Base-by-base conservation (phyloP, 768 basidiomycete genomes). In the Phaeolepiota aurea region DNA sequence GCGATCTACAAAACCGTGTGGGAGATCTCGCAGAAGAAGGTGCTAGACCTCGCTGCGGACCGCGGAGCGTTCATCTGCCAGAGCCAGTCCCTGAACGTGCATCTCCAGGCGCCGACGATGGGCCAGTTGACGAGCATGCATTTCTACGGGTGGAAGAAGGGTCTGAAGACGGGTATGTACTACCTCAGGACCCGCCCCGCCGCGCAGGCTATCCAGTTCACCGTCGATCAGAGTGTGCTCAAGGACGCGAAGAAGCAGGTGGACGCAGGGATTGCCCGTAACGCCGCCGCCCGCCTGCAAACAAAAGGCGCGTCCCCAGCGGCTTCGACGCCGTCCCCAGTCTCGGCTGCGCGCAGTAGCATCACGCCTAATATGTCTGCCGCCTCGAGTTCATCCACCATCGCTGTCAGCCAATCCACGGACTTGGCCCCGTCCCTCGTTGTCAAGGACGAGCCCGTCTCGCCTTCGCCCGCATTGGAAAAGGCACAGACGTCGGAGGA, bases 1-100 rank as follows among this genome's bases (percentile, higher is more conserved):
- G 87, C 88, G 0, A 92, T 99, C 67, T 99, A 99, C 79, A 97
- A 97, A 72, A 99, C 94, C n/a, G 94, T 97, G 37, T 99, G 94
- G 94, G 94, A 99, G 69, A 93, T 99, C 62, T 83, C 79, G 33
- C 94, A 98, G 70, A 98, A 97, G 87, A 92, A 89, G 58, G 81
- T 99, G 48, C 82, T 99, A 44, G 96, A 99, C 66, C 74, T 99
- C 51, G 86, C 96, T 39, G 96, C 96, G n/a, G 96, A 99, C 59
- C 91, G 96, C 45, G 94, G 93, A 28, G 91, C 96, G 1, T 99
- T 82, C 69, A 96, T 98, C 63, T 94, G 91, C 65, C 94, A 99
- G 63, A 83, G 80, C 49, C 94, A 98, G 66, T 86, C 82, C 46
- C 67, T 99, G 58, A 98, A 98, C 61, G 77, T 99, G 43, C 94